A percentile compares a stretch with the other conserved stretches of the same genome.
Evolutionary conservation across 1,284 basidiomycete species (phyloP).

Genomic region (Cryptococcus sp.): DNA sequence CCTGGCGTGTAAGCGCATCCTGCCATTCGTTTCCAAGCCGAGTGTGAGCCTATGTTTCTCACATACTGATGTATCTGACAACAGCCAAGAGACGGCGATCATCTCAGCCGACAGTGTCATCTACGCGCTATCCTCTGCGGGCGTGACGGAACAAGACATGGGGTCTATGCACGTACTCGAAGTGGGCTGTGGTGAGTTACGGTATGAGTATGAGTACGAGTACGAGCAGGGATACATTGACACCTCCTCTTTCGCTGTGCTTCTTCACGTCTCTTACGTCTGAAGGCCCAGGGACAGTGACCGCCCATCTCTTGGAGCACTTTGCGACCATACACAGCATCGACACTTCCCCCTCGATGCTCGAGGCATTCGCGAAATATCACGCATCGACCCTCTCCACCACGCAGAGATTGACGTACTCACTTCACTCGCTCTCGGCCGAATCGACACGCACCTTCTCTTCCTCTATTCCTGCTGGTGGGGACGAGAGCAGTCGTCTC

Average conservation of each 20-base stretch:
- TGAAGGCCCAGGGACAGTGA: constrained; percentile 40
- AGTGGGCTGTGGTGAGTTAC: constrained; percentile 36
- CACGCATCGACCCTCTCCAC: constrained; percentile 7
- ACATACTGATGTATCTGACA: neutral
- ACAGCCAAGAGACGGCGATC: constrained; percentile 30
- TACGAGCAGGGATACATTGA: no score
- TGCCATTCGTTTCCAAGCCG: neutral
- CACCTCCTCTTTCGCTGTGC: neutral
- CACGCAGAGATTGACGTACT: constrained; percentile 16
- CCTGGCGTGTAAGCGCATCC: constrained; percentile 33
- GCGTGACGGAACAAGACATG: constrained; percentile 12
- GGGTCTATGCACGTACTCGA: constrained; percentile 30
- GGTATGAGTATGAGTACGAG: no score
- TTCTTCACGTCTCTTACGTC: neutral
- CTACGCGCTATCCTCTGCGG: constrained; percentile 21
- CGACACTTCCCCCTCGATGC: constrained; percentile 40
- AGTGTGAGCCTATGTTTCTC: neutral
- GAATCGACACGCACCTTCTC: constrained; percentile 13
- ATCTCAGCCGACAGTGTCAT: constrained; percentile 25
- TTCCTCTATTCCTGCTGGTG: constrained; percentile 5
- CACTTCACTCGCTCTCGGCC: constrained; percentile 26
- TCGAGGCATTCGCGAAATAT: constrained; percentile 24
- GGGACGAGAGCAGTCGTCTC: no score
- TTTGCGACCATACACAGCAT: constrained; percentile 39
- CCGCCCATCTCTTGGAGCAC: constrained; percentile 22